These are phyloP conservation scores for Melampsora abietis-canadensis DNA, from an alignment of 1,284 basidiomycete species.

Conservation along the genomic window DNA sequence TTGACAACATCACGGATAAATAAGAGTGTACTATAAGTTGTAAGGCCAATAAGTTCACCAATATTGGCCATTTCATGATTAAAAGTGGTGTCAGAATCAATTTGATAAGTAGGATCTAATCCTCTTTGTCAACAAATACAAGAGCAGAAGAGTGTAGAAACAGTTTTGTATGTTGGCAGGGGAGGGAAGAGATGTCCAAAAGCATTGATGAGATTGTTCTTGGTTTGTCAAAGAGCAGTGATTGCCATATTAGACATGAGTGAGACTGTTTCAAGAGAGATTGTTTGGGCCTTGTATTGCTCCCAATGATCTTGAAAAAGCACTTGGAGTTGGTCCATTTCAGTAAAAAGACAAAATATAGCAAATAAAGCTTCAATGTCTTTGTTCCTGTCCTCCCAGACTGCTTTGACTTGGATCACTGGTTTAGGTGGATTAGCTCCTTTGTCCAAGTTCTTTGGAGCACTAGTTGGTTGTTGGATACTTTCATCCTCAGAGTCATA, in stretches of 20 bases:
- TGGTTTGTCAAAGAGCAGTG: background rate
- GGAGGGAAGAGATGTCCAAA: background rate
- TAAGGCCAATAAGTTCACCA: background rate
- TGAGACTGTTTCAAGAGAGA: background rate
- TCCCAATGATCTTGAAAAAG: background rate
- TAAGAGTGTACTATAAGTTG: too few species aligned
- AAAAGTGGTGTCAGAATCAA: background rate
- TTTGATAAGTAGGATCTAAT: background rate
- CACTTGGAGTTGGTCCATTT: background rate
- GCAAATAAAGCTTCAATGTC: background rate
- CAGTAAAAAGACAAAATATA: background rate
- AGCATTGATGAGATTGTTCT: background rate
- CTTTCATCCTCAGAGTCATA: too few species aligned
- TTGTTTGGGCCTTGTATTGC: background rate
- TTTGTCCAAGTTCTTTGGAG: too few species aligned
- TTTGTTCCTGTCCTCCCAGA: too few species aligned
- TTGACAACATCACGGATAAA: background rate
- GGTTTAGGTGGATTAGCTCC: too few species aligned
- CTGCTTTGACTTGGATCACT: too few species aligned
- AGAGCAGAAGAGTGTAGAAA: background rate
- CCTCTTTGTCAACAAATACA: background rate
- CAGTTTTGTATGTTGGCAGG: background rate
- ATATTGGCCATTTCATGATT: conserved; percentile 1
- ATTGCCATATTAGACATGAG: background rate
- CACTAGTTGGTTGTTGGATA: too few species aligned